phyloP scores from a whole-genome alignment of 495 filamentous ascomycete genomes.

The Podospora pseudocomata region DNA sequence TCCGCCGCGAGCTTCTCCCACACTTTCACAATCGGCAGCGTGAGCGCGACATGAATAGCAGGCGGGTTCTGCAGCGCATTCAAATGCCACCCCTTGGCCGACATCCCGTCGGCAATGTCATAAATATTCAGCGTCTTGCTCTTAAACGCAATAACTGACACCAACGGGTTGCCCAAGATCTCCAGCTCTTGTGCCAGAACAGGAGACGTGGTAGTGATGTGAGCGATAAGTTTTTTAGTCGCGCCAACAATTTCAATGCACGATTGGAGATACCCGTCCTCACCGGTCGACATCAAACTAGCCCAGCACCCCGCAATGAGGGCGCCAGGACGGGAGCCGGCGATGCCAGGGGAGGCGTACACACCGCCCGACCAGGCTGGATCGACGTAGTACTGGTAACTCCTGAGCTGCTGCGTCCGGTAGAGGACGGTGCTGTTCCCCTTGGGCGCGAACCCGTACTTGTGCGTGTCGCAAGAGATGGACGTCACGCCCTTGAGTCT shows the following conservation, averaged over 20 bases:
- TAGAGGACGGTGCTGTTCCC: conserved; percentile 92
- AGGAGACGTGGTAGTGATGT: conserved; percentile 60
- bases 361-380: conserved; percentile 95
- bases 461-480: conserved; percentile 96
- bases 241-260: conserved; percentile 86
- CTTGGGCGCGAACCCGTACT: conserved; percentile 98
- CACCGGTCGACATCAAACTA: conserved; percentile 79
- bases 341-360: conserved; percentile 86
- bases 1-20: conserved; percentile 77
- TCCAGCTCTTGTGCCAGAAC: conserved; percentile 66
- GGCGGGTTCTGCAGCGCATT: conserved; percentile 90
- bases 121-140: conserved; percentile 73
- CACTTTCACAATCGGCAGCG: conserved; percentile 73
- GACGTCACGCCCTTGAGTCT: conserved; percentile 86
- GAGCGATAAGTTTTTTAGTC: conserved; percentile 74
- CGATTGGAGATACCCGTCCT: conserved; percentile 80
- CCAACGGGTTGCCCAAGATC: conserved; percentile 79
- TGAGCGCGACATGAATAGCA: conserved; percentile 96
- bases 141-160: conserved; percentile 81
- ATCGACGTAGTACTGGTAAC: conserved; percentile 93
- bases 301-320: conserved; percentile 95
- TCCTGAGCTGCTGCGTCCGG: conserved; percentile 69
- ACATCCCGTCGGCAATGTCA: conserved; percentile 84
- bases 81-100: conserved; percentile 83
- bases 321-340: conserved; percentile 87